phyloP scores from a whole-genome alignment of 352 stramenopile genomes.

The Peronosclerospora sorghi region DNA sequence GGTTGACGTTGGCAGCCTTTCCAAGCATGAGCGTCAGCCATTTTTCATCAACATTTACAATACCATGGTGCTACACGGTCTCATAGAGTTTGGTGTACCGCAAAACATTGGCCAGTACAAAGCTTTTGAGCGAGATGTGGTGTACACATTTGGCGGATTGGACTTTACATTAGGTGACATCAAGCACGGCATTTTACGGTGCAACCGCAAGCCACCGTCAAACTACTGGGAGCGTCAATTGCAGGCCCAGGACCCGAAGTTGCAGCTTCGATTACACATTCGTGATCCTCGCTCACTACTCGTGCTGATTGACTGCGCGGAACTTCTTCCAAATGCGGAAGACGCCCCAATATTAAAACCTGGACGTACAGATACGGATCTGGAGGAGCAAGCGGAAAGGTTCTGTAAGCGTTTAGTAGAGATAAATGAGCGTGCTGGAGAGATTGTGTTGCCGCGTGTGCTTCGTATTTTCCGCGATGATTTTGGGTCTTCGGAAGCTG shows the following conservation, averaged over 20 bases:
- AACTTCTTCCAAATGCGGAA: constrained; percentile 41
- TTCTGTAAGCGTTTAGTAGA: constrained; percentile 59
- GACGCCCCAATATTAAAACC: constrained; percentile 74
- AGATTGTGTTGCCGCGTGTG: constrained; percentile 60
- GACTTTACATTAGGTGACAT: constrained; percentile 79
- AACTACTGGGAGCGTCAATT: constrained; percentile 84
- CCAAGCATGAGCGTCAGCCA: constrained; percentile 74
- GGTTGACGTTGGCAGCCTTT: constrained; percentile 55
- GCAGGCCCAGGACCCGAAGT: constrained; percentile 67
- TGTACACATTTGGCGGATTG: constrained; percentile 63
- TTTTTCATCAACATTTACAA: constrained; percentile 89
- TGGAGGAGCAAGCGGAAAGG: constrained; percentile 74
- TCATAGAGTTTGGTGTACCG: constrained; percentile 79
- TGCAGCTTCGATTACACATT: constrained; percentile 81
- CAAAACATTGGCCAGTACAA: constrained; percentile 78
- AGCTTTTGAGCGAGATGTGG: constrained; percentile 73
- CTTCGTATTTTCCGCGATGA: constrained; percentile 81
- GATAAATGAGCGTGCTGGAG: constrained; percentile 37
- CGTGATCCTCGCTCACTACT: constrained; percentile 73
- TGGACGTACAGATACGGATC: constrained; percentile 71
- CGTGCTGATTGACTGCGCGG: constrained; percentile 66
- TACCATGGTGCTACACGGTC: constrained; percentile 75
- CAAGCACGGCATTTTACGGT: constrained; percentile 79
- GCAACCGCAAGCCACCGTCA: constrained; percentile 78
- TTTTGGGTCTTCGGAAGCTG: constrained; percentile 70